Percentiles rank a stretch among this genome's conserved stretches.
These are phyloP conservation scores for Fonsecaea erecta DNA, from an alignment of 2,329 filamentous ascomycete genomes.

Conservation along the genomic window DNA sequence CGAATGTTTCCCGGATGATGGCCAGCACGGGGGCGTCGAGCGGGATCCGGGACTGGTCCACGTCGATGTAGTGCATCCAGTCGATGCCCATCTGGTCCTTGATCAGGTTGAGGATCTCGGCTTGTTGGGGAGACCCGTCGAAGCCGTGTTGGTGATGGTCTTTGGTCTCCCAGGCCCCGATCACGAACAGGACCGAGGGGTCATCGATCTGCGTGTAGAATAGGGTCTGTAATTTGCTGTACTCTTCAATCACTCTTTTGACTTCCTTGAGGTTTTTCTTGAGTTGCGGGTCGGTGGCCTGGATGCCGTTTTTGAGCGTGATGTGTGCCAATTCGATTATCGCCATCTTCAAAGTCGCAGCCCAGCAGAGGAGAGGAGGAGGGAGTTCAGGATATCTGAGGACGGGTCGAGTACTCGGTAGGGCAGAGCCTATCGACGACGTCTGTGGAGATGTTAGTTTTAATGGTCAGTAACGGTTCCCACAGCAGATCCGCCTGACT, in stretches of 20 bases:
- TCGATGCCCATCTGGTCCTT: constrained; percentile 31
- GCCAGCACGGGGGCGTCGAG: constrained; percentile 26
- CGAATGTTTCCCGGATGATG: constrained; percentile 22
- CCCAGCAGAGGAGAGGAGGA: neutral
- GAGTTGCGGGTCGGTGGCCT: constrained; percentile 20
- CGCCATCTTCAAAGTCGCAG: constrained; percentile 16
- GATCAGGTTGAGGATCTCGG: constrained; percentile 24
- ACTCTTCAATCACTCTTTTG: constrained; percentile 31
- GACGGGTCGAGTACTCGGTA: neutral
- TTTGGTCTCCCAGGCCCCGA: constrained; percentile 30
- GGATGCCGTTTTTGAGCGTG: constrained; percentile 27
- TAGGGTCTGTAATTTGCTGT: constrained; percentile 26
- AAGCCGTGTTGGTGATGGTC: constrained; percentile 28
- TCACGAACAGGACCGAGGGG: constrained; percentile 27
- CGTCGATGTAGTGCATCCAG: constrained; percentile 35
- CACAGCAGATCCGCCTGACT: neutral
- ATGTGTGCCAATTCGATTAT: constrained; percentile 31
- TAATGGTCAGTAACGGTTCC: neutral
- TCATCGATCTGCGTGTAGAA: constrained; percentile 33
- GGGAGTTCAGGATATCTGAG: neutral
- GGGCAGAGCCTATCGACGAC: neutral
- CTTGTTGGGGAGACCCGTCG: constrained; percentile 28
- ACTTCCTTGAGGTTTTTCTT: constrained; percentile 30
- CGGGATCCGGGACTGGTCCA: constrained; percentile 23
- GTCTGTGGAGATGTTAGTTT: too few relatives aligned